phyloP scores from a whole-genome alignment of 2,329 filamentous ascomycete species.

The Sporothrix humicola region DNA sequence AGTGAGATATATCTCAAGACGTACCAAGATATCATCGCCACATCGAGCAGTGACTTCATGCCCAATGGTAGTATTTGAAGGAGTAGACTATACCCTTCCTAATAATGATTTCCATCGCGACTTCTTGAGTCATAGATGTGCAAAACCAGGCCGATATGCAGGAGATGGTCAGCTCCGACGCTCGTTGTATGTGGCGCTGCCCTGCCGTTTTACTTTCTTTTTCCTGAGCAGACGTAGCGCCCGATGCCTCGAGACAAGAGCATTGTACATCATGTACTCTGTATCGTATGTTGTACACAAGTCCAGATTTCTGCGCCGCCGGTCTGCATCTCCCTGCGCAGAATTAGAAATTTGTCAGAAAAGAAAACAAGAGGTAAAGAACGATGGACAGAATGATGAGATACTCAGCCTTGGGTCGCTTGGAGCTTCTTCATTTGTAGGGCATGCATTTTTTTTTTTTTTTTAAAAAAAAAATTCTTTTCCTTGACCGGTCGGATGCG shows the following conservation, averaged over 20 bases:
- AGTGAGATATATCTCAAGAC: background rate
- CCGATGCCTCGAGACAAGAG: background rate
- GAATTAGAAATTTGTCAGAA: background rate
- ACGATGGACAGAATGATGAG: background rate
- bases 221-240: background rate
- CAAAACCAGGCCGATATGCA: background rate
- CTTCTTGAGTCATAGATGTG: too few relatives aligned
- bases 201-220: background rate
- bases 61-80: too few relatives aligned
- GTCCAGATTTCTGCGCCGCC: background rate
- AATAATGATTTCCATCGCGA: too few relatives aligned
- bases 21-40: background rate
- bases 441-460: background rate
- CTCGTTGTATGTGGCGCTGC: background rate
- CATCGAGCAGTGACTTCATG: background rate
- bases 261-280: background rate
- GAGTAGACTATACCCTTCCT: too few relatives aligned
- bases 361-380: background rate
- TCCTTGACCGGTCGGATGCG: slow-evolving; percentile 30
- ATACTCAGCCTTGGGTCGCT: background rate
- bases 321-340: background rate
- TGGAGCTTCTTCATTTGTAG: background rate
- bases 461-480: too few relatives aligned
- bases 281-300: background rate
- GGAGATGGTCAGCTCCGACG: background rate